Evolutionary conservation across 805 yeast species (phyloP), one percentile per base, ranked within the genome.

Genomic region (Scheffersomyces lignosus): DNA sequence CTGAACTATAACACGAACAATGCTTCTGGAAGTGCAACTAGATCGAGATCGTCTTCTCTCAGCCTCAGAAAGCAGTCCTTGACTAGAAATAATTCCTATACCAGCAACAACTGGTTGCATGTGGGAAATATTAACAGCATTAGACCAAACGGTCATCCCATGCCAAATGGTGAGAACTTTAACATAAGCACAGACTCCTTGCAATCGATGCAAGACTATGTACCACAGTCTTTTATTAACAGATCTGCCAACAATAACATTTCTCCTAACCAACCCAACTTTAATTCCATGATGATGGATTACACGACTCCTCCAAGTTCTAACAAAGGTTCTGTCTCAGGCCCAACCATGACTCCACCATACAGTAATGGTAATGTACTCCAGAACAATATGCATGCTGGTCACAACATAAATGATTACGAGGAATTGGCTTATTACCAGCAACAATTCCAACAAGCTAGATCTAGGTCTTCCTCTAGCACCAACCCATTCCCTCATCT

Each of bases 131-230:
- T 68, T 39, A 58, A 54, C 42, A 60, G 54, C 36, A 54, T 60
- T 10, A 58, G 66, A 37, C 51, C 60, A n/a, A 37, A 33, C 17
- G 40, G 46, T 12, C 24, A 7, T 10, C 7, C 10, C 10, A 7
- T 7, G 9, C 41, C 43, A 29, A 36, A 36, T 27, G 43, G 52
- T 29, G 58, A 54, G 7, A 54, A 54, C 22, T 36, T 48, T 15
- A 56, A 52, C 31, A 50, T 42, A 15, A 62, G 69, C 34, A 56
- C 72, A 1, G 73, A 69, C 43, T 65, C 71, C 7, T 59, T 69
- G 44, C 73, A 65, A 47, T 67, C 70, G 38, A 62, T 66, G 56
- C 71, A 64, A 40, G 73, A 69, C 49, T 69, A 48, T 38, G 73
- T 69, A 4, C 71, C 75, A 2, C 73, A 66, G 38, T 52, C 64